Base-by-base conservation (phyloP, 2,329 filamentous ascomycete genomes). In the Byssochlamys sp. region DNA sequence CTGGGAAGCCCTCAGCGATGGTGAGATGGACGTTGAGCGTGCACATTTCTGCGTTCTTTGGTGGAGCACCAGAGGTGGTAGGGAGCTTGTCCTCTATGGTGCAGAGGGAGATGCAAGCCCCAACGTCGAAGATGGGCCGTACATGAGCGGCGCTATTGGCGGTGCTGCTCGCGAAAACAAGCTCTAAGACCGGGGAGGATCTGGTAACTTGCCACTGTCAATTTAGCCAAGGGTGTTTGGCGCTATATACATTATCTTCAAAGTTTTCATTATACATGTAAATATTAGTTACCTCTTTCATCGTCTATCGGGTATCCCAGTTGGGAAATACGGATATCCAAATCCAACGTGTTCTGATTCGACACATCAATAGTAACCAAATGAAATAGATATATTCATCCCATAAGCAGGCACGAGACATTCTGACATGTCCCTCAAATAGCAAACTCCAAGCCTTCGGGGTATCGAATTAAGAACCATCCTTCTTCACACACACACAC, bases 21-120 rank as follows among this genome's bases (percentile, higher is more conserved):
- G 90, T 2, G 90, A 95, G 75, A 88, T 96, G 84, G 91, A 96
- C 72, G 86, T 95, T 26, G 89, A 95, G 69, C 81, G 90, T 59
- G 87, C 89, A 5, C 84, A 86, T 48, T 80, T 88, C 31, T 90
- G 87, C 53, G 88, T 95, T 19, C 83, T 84, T 1, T 96, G 91
- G 91, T 96, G 91, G 91, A 88, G 85, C 74, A 75, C 83, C 70
- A 70, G 81, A 58, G 83, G 84, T 3, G 84, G 84, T 0, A 75
- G 81, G 53, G 82, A 85, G 58, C 71, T 77, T 63, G 76, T 85
- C 4, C 62, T 84, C 1, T 80, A 75, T 67, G 81, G 77, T 0
- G 62, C 63, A 4, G 69, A 69, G 29, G 45, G 61, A 35, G 57
- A 45, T 1, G 48, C 27, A 27, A 6, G 10, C 10, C n/a, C 25